Evolutionary conservation across 352 stramenopile genomes (phyloP), one percentile per base, ranked within the genome.

Genomic region (Globisporangium solare): DNA sequence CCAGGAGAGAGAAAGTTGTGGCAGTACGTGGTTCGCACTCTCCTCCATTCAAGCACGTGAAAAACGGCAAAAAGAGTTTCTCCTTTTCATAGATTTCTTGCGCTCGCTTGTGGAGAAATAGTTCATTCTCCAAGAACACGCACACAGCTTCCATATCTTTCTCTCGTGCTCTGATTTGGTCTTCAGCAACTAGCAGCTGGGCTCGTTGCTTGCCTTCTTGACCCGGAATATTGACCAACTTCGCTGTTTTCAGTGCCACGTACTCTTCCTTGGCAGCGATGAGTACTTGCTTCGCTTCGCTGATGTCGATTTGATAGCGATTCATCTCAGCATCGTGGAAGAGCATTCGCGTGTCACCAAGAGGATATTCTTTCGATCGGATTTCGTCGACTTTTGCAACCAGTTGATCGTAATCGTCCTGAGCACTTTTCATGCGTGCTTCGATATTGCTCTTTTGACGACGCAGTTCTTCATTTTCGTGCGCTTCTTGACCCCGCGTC

Each of bases 171-270:
- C 72, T 76, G 40, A 94, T 88, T 58, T 91, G 83, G 22, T 79
- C 79, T 68, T 91, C 75, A 2, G 79, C 80, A 56, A 84, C 88
- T 11, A 94, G 60, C 42, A 91, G 43, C 46, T 94, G 83, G 6
- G 76, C 76, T 13, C 83, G 75, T 10, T 83, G 66, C 22, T 87
- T 85, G 0, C 64, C 56, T 40, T 92, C 76, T 21, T 78, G 66
- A 1, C 73, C 71, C 48, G 68, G 58, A 3, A 83, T 70, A 20
- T 57, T 50, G 18, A 86, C 55, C 1, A 37, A 58, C 45, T 82
- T 89, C 0, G 70, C 66, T 0, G 64, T 72, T 41, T 79, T 79
- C 7, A 89, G 66, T 5, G 76, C 79, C 20, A 79, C 64, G 43
- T 88, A 89, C 58, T 92, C 81, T 54, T 92, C 76, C 43, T 86